These are phyloP conservation scores for Rubroboletus satanas DNA, from an alignment of 768 basidiomycete species.

Conservation along the genomic window DNA sequence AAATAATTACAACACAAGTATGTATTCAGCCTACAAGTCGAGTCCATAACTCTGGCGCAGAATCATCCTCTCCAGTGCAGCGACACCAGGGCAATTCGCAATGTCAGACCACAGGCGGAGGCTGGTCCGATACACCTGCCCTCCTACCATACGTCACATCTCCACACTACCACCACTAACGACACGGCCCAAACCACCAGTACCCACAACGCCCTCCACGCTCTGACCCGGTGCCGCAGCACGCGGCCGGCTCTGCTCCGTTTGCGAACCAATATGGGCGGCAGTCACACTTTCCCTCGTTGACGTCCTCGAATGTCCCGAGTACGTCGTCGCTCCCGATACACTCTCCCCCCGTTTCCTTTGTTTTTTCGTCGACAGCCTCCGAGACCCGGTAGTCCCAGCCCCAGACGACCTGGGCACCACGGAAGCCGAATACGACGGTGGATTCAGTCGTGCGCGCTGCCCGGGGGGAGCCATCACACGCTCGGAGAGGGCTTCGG, in stretches of 20 bases:
- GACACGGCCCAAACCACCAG: background rate
- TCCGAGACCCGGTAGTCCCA: background rate
- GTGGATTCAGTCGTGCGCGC: constrained; percentile 26
- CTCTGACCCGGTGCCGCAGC: background rate
- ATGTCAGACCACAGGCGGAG: constrained; percentile 9
- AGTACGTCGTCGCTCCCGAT: constrained; percentile 9
- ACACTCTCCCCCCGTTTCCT: background rate
- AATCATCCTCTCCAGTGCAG: background rate
- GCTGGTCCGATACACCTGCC: background rate
- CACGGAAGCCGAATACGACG: constrained; percentile 19
- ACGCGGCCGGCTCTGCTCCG: background rate
- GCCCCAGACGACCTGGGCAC: background rate
- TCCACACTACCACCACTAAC: background rate
- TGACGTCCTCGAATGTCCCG: constrained; percentile 8
- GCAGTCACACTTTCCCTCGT: background rate
- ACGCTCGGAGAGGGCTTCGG: constrained; percentile 4
- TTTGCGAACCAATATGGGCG: background rate
- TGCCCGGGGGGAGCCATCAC: background rate
- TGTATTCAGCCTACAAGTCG: background rate
- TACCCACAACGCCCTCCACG: background rate
- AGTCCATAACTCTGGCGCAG: too few relatives aligned
- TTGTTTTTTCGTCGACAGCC: background rate
- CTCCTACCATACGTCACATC: background rate
- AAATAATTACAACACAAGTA: background rate
- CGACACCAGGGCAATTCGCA: constrained; percentile 2